Percentiles rank a stretch among this genome's conserved stretches.
Conservation (phyloP, 139 green algal genomes). For the Asterochloris erici region DNA sequence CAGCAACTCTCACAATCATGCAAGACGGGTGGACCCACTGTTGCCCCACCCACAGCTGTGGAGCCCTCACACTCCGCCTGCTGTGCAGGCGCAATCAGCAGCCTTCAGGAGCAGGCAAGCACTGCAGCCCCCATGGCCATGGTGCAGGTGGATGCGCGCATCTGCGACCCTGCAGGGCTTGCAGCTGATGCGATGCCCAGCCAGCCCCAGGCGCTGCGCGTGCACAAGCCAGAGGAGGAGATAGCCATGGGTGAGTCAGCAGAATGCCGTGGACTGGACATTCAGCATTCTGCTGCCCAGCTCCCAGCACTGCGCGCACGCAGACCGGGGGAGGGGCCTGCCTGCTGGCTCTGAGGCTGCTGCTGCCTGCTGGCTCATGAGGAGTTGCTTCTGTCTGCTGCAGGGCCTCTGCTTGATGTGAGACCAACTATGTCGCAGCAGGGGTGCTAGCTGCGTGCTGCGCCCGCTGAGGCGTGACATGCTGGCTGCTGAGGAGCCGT, state of each 20-base stretch:
- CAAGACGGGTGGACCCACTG: too few species aligned
- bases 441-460: neutral
- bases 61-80: too few species aligned
- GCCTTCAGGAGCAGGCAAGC: conserved; percentile 74
- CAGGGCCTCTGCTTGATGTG: conserved; percentile 93
- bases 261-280: neutral
- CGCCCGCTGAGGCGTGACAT: too few species aligned
- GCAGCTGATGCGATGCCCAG: conserved; percentile 25
- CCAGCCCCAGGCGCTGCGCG: conserved; percentile 8
- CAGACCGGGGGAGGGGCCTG: conserved; percentile 48
- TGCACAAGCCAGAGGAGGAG: conserved; percentile 81
- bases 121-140: conserved; percentile 24
- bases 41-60: too few species aligned
- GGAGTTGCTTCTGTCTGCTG: neutral
- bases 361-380: conserved; percentile 6
- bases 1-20: too few species aligned
- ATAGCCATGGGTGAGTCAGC: conserved; percentile 67
- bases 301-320: neutral
- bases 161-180: conserved; percentile 27
- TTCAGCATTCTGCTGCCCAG: neutral
- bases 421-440: conserved; percentile 80
- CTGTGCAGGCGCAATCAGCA: conserved; percentile 49
- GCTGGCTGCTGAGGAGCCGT: too few species aligned
- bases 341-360: conserved; percentile 96
- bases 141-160: conserved; percentile 52